A percentile compares a stretch with the other conserved stretches of the same genome.
phyloP scores from a whole-genome alignment of 208 protist species.

The Trichomonas vaginalis region DNA sequence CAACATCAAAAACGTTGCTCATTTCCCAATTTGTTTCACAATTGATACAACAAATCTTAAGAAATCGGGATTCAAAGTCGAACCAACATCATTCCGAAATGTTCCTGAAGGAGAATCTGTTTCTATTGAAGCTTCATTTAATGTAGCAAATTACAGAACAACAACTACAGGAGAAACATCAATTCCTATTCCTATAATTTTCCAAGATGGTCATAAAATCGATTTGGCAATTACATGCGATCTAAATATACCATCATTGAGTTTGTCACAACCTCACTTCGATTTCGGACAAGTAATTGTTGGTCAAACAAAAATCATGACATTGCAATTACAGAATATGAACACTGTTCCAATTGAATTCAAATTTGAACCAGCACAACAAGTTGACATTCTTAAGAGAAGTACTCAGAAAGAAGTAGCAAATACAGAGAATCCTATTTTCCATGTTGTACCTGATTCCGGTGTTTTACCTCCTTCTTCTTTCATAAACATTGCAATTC shows the following conservation, averaged over 20 bases:
- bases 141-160: neutral
- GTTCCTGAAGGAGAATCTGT: neutral
- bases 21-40: neutral
- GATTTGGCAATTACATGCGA: neutral
- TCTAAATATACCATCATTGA: neutral
- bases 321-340: neutral
- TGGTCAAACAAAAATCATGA: neutral
- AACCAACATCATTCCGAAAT: neutral
- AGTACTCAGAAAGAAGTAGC: neutral
- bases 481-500: conserved; percentile 7
- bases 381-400: neutral
- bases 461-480: neutral
- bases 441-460: neutral
- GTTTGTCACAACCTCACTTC: neutral
- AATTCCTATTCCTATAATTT: neutral
- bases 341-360: neutral
- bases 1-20: neutral
- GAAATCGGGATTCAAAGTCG: neutral
- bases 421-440: neutral
- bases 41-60: neutral
- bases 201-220: neutral
- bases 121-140: neutral
- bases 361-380: neutral
- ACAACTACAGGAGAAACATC: neutral
- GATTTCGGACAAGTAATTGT: neutral